Percentiles rank a stretch among this genome's conserved stretches.
Conservation (phyloP, 805 yeast species). For the Dipodascopsis uninucleata region DNA sequence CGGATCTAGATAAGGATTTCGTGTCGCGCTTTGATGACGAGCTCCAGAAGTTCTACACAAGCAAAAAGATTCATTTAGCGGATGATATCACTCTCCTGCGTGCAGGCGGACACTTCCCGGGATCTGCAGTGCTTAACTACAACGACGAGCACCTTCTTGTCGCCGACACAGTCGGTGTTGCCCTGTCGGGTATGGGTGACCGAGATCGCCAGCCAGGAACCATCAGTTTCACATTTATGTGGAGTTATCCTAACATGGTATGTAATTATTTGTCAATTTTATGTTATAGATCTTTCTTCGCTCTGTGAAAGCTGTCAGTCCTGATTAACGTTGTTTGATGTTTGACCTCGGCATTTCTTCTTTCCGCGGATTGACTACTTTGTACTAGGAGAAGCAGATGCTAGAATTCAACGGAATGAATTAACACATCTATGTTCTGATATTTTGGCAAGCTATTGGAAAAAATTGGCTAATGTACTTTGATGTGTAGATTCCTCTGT, state of each 20-base stretch:
- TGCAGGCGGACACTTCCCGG: slow-evolving; percentile 29
- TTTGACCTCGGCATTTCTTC: too few species aligned
- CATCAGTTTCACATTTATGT: slow-evolving; percentile 27
- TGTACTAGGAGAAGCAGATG: too few species aligned
- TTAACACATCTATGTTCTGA: too few species aligned
- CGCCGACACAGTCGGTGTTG: slow-evolving; percentile 26
- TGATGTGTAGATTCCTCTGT: slow-evolving; percentile 23
- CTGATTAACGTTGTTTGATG: too few species aligned
- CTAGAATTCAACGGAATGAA: too few species aligned
- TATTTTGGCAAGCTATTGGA: background rate
- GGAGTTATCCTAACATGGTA: slow-evolving; percentile 29
- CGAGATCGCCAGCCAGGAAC: slow-evolving; percentile 20
- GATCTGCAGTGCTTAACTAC: slow-evolving; percentile 23
- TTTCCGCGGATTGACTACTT: too few species aligned
- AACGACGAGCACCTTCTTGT: slow-evolving; percentile 19
- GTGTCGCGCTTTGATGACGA: slow-evolving; percentile 10
- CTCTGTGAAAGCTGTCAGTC: too few species aligned
- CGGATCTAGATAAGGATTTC: slow-evolving; percentile 21
- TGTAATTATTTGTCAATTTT: background rate
- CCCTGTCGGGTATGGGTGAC: slow-evolving; percentile 20
- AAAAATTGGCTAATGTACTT: background rate
- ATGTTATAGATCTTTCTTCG: too few species aligned
- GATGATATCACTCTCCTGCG: slow-evolving; percentile 3
- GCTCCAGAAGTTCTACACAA: slow-evolving; percentile 12
- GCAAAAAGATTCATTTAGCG: background rate